phyloP scores from a whole-genome alignment of 2,329 filamentous ascomycete species.

The Beauveria medogensis region DNA sequence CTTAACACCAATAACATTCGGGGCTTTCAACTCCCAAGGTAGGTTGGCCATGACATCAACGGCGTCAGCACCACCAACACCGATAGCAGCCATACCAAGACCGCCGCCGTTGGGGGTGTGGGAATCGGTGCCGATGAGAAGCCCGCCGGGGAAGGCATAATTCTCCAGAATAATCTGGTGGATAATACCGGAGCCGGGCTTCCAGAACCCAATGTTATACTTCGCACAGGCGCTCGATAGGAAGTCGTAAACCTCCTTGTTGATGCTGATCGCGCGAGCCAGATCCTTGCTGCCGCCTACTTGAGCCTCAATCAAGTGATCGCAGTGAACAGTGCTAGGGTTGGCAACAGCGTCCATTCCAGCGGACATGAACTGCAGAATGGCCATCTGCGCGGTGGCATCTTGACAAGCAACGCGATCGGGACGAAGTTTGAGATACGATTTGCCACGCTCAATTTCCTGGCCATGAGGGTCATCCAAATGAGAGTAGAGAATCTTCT shows the following conservation, averaged over 20 bases:
- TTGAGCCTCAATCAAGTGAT: constrained; percentile 98
- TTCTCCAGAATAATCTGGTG: constrained; percentile 98
- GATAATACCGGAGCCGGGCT: constrained; percentile 96
- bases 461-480: constrained; percentile 93
- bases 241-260: constrained; percentile 99
- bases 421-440: constrained; percentile 92
- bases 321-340: constrained; percentile 93
- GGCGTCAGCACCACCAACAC: constrained; percentile 95
- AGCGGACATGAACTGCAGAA: constrained; percentile 98
- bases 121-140: constrained; percentile 95
- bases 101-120: constrained; percentile 97
- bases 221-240: constrained; percentile 88
- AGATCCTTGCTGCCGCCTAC: constrained; percentile 90
- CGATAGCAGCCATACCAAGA: constrained; percentile 89
- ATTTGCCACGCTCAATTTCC: constrained; percentile 91
- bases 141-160: constrained; percentile 97
- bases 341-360: constrained; percentile 94
- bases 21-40: constrained; percentile 97
- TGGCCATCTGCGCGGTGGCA: constrained; percentile 98
- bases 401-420: constrained; percentile 99
- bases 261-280: constrained; percentile 80
- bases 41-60: constrained; percentile 97
- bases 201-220: constrained; percentile 99
- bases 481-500: constrained; percentile 99
- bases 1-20: constrained; percentile 93